These are phyloP conservation scores for Beauveria sp. DNA, from an alignment of 2,329 filamentous ascomycete genomes.

Conservation along the genomic window DNA sequence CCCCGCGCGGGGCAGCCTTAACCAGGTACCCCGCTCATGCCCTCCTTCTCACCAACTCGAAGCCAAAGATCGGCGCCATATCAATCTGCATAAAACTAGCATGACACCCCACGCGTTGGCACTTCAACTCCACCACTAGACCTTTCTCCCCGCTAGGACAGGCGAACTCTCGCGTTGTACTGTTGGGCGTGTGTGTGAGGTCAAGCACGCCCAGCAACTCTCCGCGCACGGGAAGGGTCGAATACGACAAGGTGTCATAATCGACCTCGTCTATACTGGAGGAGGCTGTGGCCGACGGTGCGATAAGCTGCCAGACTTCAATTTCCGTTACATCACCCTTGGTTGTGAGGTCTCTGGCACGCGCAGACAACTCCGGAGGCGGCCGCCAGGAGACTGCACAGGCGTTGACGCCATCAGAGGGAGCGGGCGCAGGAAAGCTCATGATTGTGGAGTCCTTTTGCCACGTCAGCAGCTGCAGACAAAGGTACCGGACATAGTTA, in stretches of 20 bases:
- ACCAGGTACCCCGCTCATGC: neutral
- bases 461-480: neutral
- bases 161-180: neutral
- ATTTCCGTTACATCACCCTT: constrained; percentile 6
- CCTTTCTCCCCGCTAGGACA: neutral
- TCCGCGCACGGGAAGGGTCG: constrained; percentile 4
- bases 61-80: constrained; percentile 6
- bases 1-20: too few species aligned
- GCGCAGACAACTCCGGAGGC: neutral
- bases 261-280: constrained; percentile 5
- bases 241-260: constrained; percentile 8
- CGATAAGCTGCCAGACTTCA: constrained; percentile 7
- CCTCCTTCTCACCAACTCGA: constrained; percentile 1
- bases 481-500: too few species aligned
- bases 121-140: constrained; percentile 7
- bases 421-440: neutral
- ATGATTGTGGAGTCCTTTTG: constrained; percentile 1
- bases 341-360: constrained; percentile 1
- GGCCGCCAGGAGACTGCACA: neutral
- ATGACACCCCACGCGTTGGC: constrained; percentile 10
- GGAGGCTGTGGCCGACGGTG: neutral
- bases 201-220: constrained; percentile 9
- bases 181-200: neutral
- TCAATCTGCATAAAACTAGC: constrained; percentile 6
- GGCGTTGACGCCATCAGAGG: neutral